These are phyloP conservation scores for Ochromonas danica DNA, from an alignment of 108 stramenopile species.

Conservation along the genomic window DNA sequence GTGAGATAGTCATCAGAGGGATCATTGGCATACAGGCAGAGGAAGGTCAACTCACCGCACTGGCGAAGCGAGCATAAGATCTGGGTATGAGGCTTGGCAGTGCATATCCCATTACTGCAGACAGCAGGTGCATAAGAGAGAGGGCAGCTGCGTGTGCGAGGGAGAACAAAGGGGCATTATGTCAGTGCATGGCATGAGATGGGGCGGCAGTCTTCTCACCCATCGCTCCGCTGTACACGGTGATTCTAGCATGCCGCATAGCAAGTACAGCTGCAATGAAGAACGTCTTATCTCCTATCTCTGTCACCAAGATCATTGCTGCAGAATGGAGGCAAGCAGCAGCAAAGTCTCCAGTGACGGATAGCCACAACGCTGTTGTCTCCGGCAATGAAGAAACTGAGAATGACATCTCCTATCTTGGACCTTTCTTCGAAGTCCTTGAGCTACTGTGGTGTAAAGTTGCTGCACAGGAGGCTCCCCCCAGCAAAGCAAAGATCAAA, in stretches of 20 bases:
- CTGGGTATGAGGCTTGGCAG: conserved; percentile 79
- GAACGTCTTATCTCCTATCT: conserved; percentile 99
- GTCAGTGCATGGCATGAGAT: no score
- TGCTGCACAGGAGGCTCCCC: no score
- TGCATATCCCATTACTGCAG: conserved; percentile 82
- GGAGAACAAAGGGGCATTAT: neutral
- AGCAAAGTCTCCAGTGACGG: neutral
- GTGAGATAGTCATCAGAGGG: no score
- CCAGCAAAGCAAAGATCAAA: no score
- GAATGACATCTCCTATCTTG: no score
- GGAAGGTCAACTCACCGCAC: conserved; percentile 45
- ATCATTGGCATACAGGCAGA: no score
- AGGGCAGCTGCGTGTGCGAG: neutral
- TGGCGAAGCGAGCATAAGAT: conserved; percentile 82
- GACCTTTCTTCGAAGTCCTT: no score
- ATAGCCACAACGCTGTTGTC: no score
- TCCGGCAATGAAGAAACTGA: no score
- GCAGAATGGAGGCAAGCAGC: conserved; percentile 44
- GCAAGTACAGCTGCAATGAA: conserved; percentile 98
- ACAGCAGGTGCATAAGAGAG: conserved; percentile 89
- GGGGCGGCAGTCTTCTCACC: no score
- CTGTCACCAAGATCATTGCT: conserved; percentile 88
- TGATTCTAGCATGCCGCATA: conserved; percentile 79
- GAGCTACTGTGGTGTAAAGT: no score
- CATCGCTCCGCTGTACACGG: conserved; percentile 87